phyloP scores from a whole-genome alignment of 2,329 filamentous ascomycete species.

The Colletotrichum sp. region DNA sequence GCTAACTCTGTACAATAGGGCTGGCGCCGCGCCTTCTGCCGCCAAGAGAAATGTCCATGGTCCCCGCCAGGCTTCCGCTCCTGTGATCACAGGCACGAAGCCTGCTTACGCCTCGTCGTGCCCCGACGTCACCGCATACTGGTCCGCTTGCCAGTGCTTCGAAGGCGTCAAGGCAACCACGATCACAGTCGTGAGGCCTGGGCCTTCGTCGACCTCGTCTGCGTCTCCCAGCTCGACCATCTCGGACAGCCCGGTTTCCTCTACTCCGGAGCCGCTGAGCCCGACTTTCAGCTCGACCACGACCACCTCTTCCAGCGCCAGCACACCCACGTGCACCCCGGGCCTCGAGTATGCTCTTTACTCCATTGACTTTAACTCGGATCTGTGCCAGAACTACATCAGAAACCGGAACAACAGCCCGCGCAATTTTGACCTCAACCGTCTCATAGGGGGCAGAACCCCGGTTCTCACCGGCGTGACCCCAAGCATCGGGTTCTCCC shows the following conservation, averaged over 20 bases:
- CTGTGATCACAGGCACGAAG: neutral
- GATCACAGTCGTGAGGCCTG: conserved; percentile 11
- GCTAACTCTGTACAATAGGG: neutral
- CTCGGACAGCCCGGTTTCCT: neutral
- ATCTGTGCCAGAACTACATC: neutral
- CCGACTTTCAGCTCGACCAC: neutral
- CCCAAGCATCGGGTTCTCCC: neutral
- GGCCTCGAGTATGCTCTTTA: conserved; percentile 15
- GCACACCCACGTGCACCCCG: neutral
- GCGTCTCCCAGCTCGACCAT: neutral
- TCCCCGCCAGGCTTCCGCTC: neutral
- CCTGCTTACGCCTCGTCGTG: conserved; percentile 23
- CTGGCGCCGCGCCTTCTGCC: neutral
- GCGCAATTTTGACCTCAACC: neutral
- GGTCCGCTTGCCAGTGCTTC: conserved; percentile 26
- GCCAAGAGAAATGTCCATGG: neutral
- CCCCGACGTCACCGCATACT: conserved; percentile 18
- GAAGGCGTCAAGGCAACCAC: conserved; percentile 16
- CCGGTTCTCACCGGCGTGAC: neutral
- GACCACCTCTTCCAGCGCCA: neutral
- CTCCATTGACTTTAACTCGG: neutral
- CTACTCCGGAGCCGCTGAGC: neutral
- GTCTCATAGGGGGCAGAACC: neutral
- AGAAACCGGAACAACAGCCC: neutral
- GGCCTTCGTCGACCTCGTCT: neutral